These are phyloP conservation scores for Dendrobium chrysotoxum DNA, from an alignment of 106 monocot species.

Conservation along the genomic window DNA sequence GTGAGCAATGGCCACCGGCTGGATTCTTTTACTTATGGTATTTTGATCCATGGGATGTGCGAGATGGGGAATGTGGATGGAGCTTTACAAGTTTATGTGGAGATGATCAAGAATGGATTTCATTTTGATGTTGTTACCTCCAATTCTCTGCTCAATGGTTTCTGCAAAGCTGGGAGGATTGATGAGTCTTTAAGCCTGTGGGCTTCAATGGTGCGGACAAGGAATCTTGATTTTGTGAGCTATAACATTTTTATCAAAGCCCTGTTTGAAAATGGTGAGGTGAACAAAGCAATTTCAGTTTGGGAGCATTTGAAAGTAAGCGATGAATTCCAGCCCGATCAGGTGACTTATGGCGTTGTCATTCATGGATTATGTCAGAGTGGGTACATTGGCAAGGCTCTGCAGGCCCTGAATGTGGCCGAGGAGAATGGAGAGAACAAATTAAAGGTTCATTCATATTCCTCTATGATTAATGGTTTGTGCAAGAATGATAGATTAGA, in stretches of 20 bases:
- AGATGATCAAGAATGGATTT: constrained; percentile 58
- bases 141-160: constrained; percentile 62
- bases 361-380: constrained; percentile 75
- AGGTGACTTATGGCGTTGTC: constrained; percentile 50
- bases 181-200: constrained; percentile 49
- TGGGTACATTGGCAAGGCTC: constrained; percentile 61
- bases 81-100: constrained; percentile 41
- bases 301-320: constrained; percentile 52
- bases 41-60: constrained; percentile 67
- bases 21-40: constrained; percentile 57
- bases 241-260: constrained; percentile 79
- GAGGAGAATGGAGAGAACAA: constrained; percentile 16
- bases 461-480: constrained; percentile 67
- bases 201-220: constrained; percentile 34
- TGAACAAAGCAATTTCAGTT: constrained; percentile 37
- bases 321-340: constrained; percentile 29
- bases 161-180: constrained; percentile 41
- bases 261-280: constrained; percentile 48
- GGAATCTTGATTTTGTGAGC: constrained; percentile 30
- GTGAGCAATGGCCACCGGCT: constrained; percentile 45
- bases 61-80: constrained; percentile 47
- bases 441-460: constrained; percentile 72
- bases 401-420: constrained; percentile 44
- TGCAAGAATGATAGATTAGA: constrained; percentile 51
- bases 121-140: constrained; percentile 51